These are phyloP conservation scores for Blastobotrys peoriensis DNA, from an alignment of 805 yeast species.

Conservation along the genomic window DNA sequence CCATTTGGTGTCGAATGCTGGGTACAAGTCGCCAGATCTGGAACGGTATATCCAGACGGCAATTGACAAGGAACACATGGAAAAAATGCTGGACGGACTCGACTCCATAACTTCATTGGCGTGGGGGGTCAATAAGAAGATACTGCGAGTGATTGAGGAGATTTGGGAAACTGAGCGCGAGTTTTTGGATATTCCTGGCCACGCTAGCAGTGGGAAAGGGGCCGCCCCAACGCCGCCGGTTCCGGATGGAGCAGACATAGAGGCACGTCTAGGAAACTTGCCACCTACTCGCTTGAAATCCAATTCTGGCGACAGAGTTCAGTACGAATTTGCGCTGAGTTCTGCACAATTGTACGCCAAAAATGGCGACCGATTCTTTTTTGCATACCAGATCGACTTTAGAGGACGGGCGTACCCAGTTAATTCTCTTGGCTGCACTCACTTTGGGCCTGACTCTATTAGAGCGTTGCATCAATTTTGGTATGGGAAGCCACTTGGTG, in stretches of 20 bases:
- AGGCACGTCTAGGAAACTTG: not conserved
- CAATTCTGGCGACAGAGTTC: constrained; percentile 4
- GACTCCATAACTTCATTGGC: constrained; percentile 79
- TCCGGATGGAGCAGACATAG: constrained; percentile 1
- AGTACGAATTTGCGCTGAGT: constrained; percentile 41
- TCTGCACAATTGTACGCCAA: constrained; percentile 78
- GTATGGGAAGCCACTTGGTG: constrained; percentile 51
- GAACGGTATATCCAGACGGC: constrained; percentile 81
- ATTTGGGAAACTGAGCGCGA: constrained; percentile 81
- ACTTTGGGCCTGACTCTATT: constrained; percentile 53
- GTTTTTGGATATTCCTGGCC: constrained; percentile 55
- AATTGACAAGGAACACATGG: constrained; percentile 56
- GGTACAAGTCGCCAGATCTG: constrained; percentile 75
- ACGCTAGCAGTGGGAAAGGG: constrained; percentile 29
- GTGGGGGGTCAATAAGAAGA: constrained; percentile 78
- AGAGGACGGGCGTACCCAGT: constrained; percentile 60
- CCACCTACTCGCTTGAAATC: not conserved
- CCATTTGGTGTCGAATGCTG: constrained; percentile 29
- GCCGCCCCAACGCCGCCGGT: not conserved
- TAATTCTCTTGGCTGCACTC: constrained; percentile 50
- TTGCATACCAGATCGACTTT: constrained; percentile 59
- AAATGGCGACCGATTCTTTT: constrained; percentile 47
- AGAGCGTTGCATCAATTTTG: constrained; percentile 53
- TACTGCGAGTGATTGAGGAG: constrained; percentile 62
- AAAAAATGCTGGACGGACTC: constrained; percentile 66